phyloP scores from a whole-genome alignment of 345 rosid genomes.

The Corchorus capsularis region DNA sequence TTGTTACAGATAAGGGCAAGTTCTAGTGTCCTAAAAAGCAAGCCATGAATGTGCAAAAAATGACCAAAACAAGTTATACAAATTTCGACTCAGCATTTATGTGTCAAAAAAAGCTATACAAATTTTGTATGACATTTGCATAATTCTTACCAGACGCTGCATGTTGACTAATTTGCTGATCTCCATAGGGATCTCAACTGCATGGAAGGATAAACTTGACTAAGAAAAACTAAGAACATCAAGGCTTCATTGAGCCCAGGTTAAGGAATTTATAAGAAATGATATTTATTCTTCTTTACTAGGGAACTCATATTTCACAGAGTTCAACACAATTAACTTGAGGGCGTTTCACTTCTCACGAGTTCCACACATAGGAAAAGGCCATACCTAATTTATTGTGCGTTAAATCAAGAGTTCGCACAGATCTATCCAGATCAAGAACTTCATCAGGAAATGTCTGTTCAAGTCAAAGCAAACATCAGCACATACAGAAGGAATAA shows the following conservation, averaged over 20 bases:
- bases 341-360: not conserved
- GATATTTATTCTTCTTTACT: not conserved
- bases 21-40: not conserved
- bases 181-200: slow-evolving; percentile 84
- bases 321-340: not conserved
- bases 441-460: slow-evolving; percentile 88
- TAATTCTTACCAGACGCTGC: slow-evolving; percentile 81
- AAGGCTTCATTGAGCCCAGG: not conserved
- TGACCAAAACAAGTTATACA: not conserved
- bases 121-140: not conserved
- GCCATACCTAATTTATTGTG: slow-evolving; percentile 80
- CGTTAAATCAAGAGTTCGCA: slow-evolving; percentile 88
- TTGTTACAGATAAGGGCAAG: not conserved
- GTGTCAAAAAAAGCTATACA: not conserved
- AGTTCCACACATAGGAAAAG: not conserved
- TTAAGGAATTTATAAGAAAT: not conserved
- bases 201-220: slow-evolving; percentile 27
- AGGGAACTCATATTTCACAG: not conserved
- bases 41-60: not conserved
- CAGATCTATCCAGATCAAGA: slow-evolving; percentile 67
- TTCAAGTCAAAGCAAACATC: slow-evolving; percentile 29
- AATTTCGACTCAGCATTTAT: not conserved
- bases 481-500: not conserved
- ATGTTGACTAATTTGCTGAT: slow-evolving; percentile 75
- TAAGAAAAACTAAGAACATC: slow-evolving; percentile 5